Conservation (phyloP, 2,329 filamentous ascomycete species). For the Fusarium sp. region DNA sequence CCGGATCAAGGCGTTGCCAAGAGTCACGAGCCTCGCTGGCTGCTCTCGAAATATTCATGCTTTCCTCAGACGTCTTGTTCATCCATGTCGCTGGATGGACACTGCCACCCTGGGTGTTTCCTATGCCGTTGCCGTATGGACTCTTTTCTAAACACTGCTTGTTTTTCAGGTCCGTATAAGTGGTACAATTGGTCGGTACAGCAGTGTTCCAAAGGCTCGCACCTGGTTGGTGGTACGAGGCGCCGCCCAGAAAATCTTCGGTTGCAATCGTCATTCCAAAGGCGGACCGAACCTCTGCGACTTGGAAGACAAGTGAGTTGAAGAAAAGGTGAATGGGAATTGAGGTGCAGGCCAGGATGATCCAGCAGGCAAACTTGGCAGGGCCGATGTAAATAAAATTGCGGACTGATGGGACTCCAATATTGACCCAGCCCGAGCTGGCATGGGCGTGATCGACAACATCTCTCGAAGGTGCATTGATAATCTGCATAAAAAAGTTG, state of each 20-base stretch:
- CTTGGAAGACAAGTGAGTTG: too few species aligned
- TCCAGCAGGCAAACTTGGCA: conserved; percentile 11
- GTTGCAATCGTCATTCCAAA: background rate
- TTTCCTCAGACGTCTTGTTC: background rate
- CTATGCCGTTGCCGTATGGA: background rate
- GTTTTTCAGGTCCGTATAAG: background rate
- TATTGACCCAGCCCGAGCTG: conserved; percentile 8
- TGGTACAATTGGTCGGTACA: background rate
- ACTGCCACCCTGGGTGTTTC: background rate
- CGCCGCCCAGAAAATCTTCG: background rate
- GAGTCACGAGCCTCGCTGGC: background rate
- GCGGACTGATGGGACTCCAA: conserved; percentile 13
- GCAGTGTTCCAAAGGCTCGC: background rate
- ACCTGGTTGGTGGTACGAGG: background rate
- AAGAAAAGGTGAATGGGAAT: background rate
- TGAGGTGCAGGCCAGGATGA: conserved; percentile 11
- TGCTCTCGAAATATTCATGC: background rate
- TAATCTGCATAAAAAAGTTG: too few species aligned
- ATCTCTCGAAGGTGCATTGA: too few species aligned
- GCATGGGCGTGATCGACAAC: background rate
- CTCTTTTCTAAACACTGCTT: background rate
- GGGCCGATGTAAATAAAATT: conserved; percentile 10
- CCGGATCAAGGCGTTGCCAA: background rate
- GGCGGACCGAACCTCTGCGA: background rate
- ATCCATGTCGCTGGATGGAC: background rate